phyloP scores from a whole-genome alignment of 2,329 filamentous ascomycete genomes.

The Blumeria graminis region DNA sequence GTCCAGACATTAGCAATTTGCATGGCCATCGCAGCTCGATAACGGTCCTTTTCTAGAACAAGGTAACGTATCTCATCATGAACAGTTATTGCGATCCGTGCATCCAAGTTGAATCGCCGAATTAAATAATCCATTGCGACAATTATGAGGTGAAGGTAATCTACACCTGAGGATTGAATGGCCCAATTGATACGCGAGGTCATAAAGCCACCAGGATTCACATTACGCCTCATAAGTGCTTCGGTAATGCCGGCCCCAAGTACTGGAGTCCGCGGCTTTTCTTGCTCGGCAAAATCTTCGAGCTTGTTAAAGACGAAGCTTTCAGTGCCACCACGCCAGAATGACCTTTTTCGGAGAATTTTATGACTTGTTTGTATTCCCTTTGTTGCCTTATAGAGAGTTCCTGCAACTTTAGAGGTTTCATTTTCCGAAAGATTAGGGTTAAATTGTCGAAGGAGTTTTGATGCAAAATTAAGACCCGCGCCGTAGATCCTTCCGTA shows the following conservation, averaged over 20 bases:
- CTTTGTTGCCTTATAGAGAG: slow-evolving; percentile 74
- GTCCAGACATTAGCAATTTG: slow-evolving; percentile 95
- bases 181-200: slow-evolving; percentile 98
- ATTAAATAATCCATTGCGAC: slow-evolving; percentile 86
- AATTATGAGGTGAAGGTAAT: slow-evolving; percentile 86
- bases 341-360: slow-evolving; percentile 43
- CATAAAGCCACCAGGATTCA: slow-evolving; percentile 77
- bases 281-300: slow-evolving; percentile 92
- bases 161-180: slow-evolving; percentile 89
- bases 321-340: slow-evolving; percentile 92
- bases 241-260: slow-evolving; percentile 90
- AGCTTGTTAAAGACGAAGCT: slow-evolving; percentile 97
- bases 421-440: slow-evolving; percentile 56
- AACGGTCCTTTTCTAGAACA: slow-evolving; percentile 64
- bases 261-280: slow-evolving; percentile 70
- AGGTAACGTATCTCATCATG: slow-evolving; percentile 96
- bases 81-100: slow-evolving; percentile 75
- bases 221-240: slow-evolving; percentile 68
- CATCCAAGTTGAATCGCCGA: slow-evolving; percentile 60
- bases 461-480: slow-evolving; percentile 77
- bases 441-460: slow-evolving; percentile 81
- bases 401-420: slow-evolving; percentile 51
- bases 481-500: slow-evolving; percentile 98
- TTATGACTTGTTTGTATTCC: slow-evolving; percentile 64
- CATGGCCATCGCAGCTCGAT: slow-evolving; percentile 72